Evolutionary conservation across 257 asterid species (phyloP).

Genomic region (Solanum etuberosum): DNA sequence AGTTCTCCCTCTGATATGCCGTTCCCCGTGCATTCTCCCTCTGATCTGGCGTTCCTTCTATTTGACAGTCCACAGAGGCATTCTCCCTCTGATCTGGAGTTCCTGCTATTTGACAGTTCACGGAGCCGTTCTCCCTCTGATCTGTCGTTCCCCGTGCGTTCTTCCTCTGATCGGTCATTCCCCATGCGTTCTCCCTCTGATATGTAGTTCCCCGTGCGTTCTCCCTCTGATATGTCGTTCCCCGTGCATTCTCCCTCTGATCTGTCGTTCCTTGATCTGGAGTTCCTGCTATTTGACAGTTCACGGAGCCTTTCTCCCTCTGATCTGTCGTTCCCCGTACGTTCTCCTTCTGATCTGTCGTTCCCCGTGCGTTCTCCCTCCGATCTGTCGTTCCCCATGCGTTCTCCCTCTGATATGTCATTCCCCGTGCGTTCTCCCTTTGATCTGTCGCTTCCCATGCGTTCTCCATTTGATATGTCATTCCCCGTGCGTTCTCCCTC

Average conservation of each 20-base stretch:
- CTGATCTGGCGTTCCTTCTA: not conserved
- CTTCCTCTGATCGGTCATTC: not conserved
- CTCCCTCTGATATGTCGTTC: not conserved
- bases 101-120: not conserved
- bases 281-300: not conserved
- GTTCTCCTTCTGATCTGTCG: not conserved
- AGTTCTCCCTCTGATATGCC: no score
- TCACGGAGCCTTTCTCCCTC: not conserved
- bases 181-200: not conserved
- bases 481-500: not conserved
- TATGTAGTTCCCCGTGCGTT: not conserved
- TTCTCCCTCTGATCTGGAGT: not conserved
- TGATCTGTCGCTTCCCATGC: not conserved
- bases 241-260: not conserved
- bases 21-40: no score
- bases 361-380: not conserved
- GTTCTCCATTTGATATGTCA: not conserved
- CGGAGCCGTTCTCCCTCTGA: not conserved
- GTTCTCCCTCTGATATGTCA: not conserved
- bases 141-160: not conserved
- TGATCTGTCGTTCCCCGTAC: not conserved
- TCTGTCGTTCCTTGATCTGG: not conserved
- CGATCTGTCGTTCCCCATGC: not conserved
- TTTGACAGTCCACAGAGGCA: not conserved
- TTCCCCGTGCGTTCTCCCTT: not conserved